A percentile compares a stretch with the other conserved stretches of the same genome.
phyloP scores from a whole-genome alignment of 257 asterid species.

The Nicotiana otophora region DNA sequence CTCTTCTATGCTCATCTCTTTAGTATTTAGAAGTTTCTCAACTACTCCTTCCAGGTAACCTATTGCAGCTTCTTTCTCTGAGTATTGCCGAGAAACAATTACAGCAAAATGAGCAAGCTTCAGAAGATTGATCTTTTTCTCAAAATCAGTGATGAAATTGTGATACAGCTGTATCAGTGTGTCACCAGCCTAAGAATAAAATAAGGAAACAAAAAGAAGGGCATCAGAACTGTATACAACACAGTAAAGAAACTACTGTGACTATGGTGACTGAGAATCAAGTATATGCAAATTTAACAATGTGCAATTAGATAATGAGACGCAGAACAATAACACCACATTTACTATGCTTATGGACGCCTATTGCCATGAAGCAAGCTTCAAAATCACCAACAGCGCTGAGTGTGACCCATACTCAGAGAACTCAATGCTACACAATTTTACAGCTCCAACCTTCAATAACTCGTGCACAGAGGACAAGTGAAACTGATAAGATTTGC shows the following conservation, averaged over 20 bases:
- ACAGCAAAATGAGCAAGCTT: conserved; percentile 97
- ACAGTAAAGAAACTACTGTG: not conserved
- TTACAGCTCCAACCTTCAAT: not conserved
- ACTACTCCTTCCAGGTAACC: conserved; percentile 83
- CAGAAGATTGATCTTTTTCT: conserved; percentile 94
- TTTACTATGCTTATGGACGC: not conserved
- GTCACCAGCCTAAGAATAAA: conserved; percentile 73
- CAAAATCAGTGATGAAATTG: conserved; percentile 87
- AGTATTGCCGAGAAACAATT: conserved; percentile 73
- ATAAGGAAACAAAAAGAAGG: conserved; percentile 6
- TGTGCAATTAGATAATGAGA: not conserved
- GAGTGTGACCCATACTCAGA: not conserved
- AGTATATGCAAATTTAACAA: not conserved
- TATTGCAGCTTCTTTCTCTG: conserved; percentile 81
- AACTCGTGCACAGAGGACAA: not conserved
- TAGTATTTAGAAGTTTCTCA: conserved; percentile 78
- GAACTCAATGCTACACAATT: not conserved
- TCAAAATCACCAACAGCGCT: not conserved
- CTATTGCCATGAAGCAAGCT: not conserved
- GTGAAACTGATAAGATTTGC: not conserved
- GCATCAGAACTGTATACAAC: conserved; percentile 8
- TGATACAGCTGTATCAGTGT: conserved; percentile 84
- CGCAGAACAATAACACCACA: not conserved
- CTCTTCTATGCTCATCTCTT: conserved; percentile 78
- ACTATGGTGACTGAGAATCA: not conserved